Evolutionary conservation across 495 filamentous ascomycete genomes (phyloP), one percentile per base, ranked within the genome.

Genomic region (Neurospora sp.): DNA sequence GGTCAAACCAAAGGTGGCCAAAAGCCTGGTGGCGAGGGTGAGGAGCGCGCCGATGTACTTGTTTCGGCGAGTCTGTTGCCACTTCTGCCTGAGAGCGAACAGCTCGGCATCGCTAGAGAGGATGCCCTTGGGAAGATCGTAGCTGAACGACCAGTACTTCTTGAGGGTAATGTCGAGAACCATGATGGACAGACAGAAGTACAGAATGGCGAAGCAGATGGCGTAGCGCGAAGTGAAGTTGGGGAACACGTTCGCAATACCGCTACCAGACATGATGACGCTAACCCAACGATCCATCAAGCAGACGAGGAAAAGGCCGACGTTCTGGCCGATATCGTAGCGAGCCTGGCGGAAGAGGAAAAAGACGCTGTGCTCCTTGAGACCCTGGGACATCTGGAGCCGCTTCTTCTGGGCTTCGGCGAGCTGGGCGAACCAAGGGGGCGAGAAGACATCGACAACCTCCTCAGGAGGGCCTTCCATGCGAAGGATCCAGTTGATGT

Each of bases 341-440:
- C 72, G 69, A 20, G 76, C 71, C 39, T 76, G 73, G 3, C 78
- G 78, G 45, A 76, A 80, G 5, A 80, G 74, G 73, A 79, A 72
- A n/a, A 79, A 78, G 9, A 75, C 72, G 74, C 72, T 80, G 69
- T 80, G 78, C 68, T 80, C 78, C 61, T 80, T 80, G 59, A 80
- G 61, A 8, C 77, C 78, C 40, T 77, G 76, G 5, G 65, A 68
- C 76, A 79, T 76, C 69, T 76, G 73, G 59, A 74, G 73, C 14
- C 76, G 76, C 3, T 72, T 74, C 72, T 78, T 79, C 9, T 75
- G n/a, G 1, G 77, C 74, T 39, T 79, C 71, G 31, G 17, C 48
- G 7, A 79, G 59, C 41, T 77, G 78, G 2, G 76, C 74, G 35
- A 80, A 75, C 78, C 78, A 80, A 10, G 78, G 53, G 2, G 73